Evolutionary conservation across 805 yeast genomes (phyloP).

Genomic region (Metschnikowia kofuensis): DNA sequence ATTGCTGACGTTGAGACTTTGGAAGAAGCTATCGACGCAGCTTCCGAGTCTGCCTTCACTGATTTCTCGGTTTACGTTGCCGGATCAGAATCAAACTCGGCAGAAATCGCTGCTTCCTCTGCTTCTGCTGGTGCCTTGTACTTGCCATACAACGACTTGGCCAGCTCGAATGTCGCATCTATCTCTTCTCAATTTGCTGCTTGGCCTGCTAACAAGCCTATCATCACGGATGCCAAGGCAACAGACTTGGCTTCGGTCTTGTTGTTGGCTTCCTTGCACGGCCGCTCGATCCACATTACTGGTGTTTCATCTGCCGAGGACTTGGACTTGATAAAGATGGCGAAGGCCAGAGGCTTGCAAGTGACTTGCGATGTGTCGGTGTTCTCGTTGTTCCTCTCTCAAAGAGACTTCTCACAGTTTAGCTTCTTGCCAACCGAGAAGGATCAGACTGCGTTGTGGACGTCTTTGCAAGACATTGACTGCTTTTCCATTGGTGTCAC

Average conservation of each 20-base stretch:
- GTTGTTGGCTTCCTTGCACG: conserved; percentile 83
- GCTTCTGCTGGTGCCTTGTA: conserved; percentile 72
- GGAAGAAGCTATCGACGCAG: conserved; percentile 57
- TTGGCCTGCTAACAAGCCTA: conserved; percentile 84
- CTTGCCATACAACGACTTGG: conserved; percentile 74
- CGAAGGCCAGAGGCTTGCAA: conserved; percentile 74
- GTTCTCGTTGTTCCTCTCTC: conserved; percentile 71
- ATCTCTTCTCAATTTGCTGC: conserved; percentile 74
- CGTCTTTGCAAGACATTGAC: conserved; percentile 66
- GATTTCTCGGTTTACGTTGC: conserved; percentile 83
- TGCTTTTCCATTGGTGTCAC: conserved; percentile 81
- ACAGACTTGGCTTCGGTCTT: conserved; percentile 91
- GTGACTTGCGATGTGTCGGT: conserved; percentile 91
- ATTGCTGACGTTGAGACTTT: conserved; percentile 66
- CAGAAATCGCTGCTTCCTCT: conserved; percentile 59
- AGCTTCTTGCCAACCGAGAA: conserved; percentile 72
- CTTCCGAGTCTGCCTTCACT: conserved; percentile 63
- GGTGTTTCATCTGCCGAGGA: conserved; percentile 81
- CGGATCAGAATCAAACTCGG: conserved; percentile 69
- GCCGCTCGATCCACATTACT: conserved; percentile 82
- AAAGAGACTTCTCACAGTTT: conserved; percentile 69
- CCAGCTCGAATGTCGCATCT: conserved; percentile 67
- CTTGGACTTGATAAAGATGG: conserved; percentile 76
- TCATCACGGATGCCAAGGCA: conserved; percentile 87
- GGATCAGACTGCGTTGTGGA: conserved; percentile 85